These are phyloP conservation scores for Solanum chilense DNA, from an alignment of 257 asterid species.

Conservation along the genomic window DNA sequence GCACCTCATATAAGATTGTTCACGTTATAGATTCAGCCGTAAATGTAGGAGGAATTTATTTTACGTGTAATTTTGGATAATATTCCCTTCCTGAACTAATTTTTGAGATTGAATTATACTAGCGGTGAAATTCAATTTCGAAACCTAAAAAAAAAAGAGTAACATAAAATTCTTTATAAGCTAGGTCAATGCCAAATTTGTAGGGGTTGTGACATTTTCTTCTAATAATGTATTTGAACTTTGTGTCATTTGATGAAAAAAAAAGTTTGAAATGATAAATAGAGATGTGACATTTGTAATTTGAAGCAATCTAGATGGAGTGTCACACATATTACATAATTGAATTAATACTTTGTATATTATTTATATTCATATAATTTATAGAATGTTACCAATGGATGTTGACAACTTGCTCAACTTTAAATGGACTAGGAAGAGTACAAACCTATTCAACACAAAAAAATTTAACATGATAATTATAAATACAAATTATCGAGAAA, in stretches of 20 bases:
- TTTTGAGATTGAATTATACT: neutral
- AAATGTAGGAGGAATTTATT: too few relatives aligned
- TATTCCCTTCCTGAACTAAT: accelerated
- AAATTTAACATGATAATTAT: neutral
- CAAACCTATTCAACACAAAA: neutral
- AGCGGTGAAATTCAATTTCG: accelerated
- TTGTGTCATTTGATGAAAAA: neutral
- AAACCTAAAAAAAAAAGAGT: neutral
- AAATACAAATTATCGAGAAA: too few relatives aligned
- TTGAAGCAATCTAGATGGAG: neutral
- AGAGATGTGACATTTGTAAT: neutral
- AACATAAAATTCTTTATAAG: neutral
- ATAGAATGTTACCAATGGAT: neutral
- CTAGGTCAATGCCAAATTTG: neutral
- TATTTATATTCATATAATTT: too few relatives aligned
- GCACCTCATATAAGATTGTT: neutral
- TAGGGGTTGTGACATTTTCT: neutral
- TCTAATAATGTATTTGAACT: neutral
- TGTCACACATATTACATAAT: neutral
- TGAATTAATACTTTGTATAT: neutral
- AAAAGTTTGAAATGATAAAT: neutral
- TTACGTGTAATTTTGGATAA: neutral
- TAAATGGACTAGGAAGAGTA: neutral
- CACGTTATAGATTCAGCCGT: neutral
- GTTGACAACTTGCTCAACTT: neutral